A percentile compares a stretch with the other conserved stretches of the same genome.
Evolutionary conservation across 106 monocot species (phyloP).

Genomic region (Gastrodia elata): DNA sequence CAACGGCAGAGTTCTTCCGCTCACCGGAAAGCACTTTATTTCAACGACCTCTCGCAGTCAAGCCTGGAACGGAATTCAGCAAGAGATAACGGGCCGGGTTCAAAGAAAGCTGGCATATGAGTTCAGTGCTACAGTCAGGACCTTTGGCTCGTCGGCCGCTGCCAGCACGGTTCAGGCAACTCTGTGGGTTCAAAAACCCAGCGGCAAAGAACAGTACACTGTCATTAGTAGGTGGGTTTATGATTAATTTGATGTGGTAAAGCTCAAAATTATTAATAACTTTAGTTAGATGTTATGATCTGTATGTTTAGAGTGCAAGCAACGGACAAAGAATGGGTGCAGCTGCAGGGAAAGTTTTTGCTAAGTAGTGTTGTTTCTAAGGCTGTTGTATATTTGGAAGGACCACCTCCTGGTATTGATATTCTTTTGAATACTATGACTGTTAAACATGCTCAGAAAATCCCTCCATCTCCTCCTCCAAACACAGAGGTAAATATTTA

Average conservation of each 20-base stretch:
- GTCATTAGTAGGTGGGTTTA: conserved; percentile 45
- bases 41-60: conserved; percentile 47
- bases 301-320: conserved; percentile 21
- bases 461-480: conserved; percentile 25
- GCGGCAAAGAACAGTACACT: conserved; percentile 74
- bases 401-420: conserved; percentile 44
- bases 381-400: conserved; percentile 50
- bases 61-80: conserved; percentile 71
- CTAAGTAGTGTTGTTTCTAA: conserved; percentile 38
- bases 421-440: conserved; percentile 47
- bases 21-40: conserved; percentile 46
- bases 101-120: conserved; percentile 73
- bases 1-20: conserved; percentile 47
- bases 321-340: conserved; percentile 53
- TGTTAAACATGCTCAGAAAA: conserved; percentile 33
- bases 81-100: conserved; percentile 69
- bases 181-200: conserved; percentile 53
- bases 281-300: background rate
- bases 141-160: conserved; percentile 24
- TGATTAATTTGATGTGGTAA: background rate
- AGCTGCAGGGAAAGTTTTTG: conserved; percentile 51
- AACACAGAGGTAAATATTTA: conserved; percentile 17
- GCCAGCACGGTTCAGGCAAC: conserved; percentile 38
- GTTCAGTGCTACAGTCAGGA: conserved; percentile 44
- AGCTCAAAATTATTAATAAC: background rate